Evolutionary conservation across 2,329 filamentous ascomycete genomes (phyloP).

Genomic region (Pseudohalonectria lignicola): DNA sequence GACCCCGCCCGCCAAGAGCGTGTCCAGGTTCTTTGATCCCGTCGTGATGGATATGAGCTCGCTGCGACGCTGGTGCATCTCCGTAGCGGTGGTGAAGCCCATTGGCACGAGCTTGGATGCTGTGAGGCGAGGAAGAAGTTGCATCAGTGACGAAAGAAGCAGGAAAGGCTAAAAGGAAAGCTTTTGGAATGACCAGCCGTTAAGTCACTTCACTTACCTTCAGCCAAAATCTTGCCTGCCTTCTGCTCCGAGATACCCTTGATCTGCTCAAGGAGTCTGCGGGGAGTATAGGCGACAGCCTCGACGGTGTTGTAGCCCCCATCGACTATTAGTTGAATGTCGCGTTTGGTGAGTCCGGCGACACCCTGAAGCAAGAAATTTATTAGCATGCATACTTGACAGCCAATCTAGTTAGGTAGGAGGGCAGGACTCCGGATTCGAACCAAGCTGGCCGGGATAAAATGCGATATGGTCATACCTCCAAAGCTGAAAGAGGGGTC

Average conservation of each 20-base stretch:
- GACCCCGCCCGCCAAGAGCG: conserved; percentile 82
- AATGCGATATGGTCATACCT: conserved; percentile 48
- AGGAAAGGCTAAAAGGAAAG: too few relatives aligned
- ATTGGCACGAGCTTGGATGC: conserved; percentile 94
- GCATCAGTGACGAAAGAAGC: too few relatives aligned
- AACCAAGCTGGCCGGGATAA: too few relatives aligned
- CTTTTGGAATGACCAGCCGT: too few relatives aligned
- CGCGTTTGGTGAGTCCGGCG: conserved; percentile 81
- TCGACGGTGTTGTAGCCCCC: conserved; percentile 94
- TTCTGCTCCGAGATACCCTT: conserved; percentile 98
- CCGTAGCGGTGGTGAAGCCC: conserved; percentile 97
- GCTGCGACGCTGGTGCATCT: conserved; percentile 95
- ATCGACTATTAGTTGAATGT: conserved; percentile 87
- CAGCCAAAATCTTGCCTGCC: conserved; percentile 78
- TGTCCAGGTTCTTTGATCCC: conserved; percentile 94
- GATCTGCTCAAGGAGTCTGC: conserved; percentile 78
- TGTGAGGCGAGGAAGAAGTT: too few relatives aligned
- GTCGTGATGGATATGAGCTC: conserved; percentile 98
- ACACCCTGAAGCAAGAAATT: conserved; percentile 70
- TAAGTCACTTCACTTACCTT: conserved; percentile 46
- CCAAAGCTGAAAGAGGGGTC: conserved; percentile 73
- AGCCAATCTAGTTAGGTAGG: too few relatives aligned
- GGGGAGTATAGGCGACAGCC: conserved; percentile 84
- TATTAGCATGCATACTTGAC: conserved; percentile 1
- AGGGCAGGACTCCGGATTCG: too few relatives aligned